These are phyloP conservation scores for Tritrichomonas foetus DNA, from an alignment of 208 protist genomes.

Conservation along the genomic window DNA sequence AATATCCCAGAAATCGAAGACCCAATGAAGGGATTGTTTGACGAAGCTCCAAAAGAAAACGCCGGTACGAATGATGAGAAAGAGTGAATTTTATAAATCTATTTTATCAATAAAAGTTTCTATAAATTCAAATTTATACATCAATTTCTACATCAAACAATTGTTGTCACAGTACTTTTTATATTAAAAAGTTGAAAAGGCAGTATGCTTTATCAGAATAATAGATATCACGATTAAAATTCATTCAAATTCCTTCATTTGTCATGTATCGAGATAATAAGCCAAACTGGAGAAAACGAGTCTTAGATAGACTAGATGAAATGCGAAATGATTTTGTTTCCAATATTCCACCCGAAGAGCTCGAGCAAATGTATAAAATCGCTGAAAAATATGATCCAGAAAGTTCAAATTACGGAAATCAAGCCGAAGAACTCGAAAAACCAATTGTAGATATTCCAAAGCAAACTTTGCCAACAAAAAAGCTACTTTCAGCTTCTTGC, in stretches of 20 bases:
- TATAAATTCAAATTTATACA: no score
- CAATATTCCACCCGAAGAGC: neutral
- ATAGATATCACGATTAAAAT: no score
- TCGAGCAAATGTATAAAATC: neutral
- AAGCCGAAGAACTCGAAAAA: neutral
- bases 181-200: no score
- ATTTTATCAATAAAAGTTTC: no score
- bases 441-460: neutral
- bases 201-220: no score
- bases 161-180: no score
- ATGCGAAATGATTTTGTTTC: neutral
- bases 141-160: no score
- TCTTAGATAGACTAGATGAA: neutral
- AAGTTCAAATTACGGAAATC: neutral
- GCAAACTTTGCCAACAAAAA: neutral
- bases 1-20: neutral
- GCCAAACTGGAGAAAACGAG: neutral
- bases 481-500: neutral
- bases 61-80: no score
- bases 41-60: no score
- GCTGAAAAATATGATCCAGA: neutral
- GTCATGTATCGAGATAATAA: neutral
- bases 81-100: no score
- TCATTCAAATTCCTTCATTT: no score
- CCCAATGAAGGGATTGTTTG: neutral